Base-by-base conservation (phyloP, 208 protist genomes). In the Leishmania arabica region DNA sequence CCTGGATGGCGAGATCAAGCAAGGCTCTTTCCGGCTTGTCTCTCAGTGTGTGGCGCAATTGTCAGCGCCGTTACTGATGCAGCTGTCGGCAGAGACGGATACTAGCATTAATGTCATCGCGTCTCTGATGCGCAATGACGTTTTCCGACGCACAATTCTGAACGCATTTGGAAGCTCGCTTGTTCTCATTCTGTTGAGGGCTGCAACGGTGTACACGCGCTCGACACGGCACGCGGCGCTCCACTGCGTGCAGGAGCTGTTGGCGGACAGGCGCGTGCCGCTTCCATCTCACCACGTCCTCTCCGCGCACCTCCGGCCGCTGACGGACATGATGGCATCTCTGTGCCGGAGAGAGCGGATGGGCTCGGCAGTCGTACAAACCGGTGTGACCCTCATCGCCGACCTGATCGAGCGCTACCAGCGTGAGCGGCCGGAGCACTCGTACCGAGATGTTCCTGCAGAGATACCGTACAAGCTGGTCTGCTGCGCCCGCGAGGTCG, bases 381-480 rank as follows among this genome's bases (percentile, higher is more conserved):
- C 95, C 62, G 95, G 93, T 56, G 91, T 96, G n/a, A 92, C 87
- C 11, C 77, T 98, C 24, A 83, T 98, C 15, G 90, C 91, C 8
- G 90, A 95, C 78, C 82, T 98, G n/a, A 88, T 92, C 66, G 77
- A 87, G 75, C 90, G 95, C 21, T 97, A 96, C 76, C 81, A 85
- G 75, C 73, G 78, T 17, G 84, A 89, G 64, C 83, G 88, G n/a
- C 89, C 90, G 3, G 76, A 53, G 62, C 42, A 81, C 49, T 85
- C 65, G 27, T 82, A 80, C 68, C 74, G 40, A 54, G 78, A 86
- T 31, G 82, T 74, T 1, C 82, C 78, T 8, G 13, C 74, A 37
- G 82, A 86, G 56, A 90, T 98, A n/a, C 95, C 95, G 40, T 98
- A 93, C 83, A 88, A 88, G 24, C 81, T 95, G 56, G 89, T 94